Conservation (phyloP, 2,329 filamentous ascomycete genomes). For the Xylaria sp. region DNA sequence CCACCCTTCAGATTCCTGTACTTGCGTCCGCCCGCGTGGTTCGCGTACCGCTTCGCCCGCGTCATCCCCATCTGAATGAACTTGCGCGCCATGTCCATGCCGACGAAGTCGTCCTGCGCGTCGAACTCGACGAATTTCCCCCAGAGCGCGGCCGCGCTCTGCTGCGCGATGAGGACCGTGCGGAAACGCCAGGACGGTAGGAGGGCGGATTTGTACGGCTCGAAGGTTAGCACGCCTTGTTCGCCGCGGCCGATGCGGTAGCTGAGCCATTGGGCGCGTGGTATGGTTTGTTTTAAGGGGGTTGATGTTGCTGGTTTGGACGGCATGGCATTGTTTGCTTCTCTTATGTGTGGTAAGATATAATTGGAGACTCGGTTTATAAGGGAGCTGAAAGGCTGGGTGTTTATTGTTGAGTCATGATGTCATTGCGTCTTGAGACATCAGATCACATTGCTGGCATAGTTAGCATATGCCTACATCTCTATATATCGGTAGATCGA, state of each 20-base stretch:
- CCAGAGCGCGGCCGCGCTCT: constrained; percentile 62
- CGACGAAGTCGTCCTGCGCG: constrained; percentile 66
- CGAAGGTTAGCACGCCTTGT: constrained; percentile 69
- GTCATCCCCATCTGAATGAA: constrained; percentile 76
- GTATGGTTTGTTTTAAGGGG: constrained; percentile 25
- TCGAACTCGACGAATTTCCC: constrained; percentile 63
- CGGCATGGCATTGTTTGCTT: neutral
- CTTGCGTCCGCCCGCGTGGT: constrained; percentile 65
- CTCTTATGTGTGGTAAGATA: neutral
- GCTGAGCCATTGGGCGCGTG: constrained; percentile 55
- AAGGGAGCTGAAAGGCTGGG: neutral
- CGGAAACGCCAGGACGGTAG: constrained; percentile 71
- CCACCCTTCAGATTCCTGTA: constrained; percentile 58
- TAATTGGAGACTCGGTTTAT: neutral
- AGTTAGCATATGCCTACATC: neutral
- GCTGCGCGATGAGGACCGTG: constrained; percentile 61
- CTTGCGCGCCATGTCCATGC: constrained; percentile 73
- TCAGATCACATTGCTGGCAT: neutral
- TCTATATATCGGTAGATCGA: neutral
- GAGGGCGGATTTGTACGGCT: constrained; percentile 70
- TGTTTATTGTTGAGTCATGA: constrained; percentile 1
- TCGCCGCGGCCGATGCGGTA: constrained; percentile 71
- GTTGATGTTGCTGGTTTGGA: neutral
- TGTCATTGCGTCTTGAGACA: constrained; percentile 11
- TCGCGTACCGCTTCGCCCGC: constrained; percentile 68